Evolutionary conservation across 352 stramenopile species (phyloP), one percentile per base, ranked within the genome.

Genomic region (Phytophthora fragariaefolia): DNA sequence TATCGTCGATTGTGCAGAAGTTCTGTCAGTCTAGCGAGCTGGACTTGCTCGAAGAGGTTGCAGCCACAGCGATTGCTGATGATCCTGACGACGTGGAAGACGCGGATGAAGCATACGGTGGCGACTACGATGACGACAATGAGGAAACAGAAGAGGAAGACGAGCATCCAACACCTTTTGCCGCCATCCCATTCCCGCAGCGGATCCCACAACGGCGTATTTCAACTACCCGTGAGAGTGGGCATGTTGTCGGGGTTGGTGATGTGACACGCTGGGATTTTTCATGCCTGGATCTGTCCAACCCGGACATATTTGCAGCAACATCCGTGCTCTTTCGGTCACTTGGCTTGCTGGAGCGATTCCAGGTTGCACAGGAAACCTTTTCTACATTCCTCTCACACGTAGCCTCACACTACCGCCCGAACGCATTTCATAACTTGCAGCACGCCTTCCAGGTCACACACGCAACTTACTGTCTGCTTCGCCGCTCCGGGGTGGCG

Each of bases 401-500:
- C 13, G 81, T 93, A 6, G 70, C 75, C 6, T 82, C 68, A 4
- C 77, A 87, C 52, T 94, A 93, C 40, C 79, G 80, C 13, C 43
- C 79, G 28, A 91, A 90, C 56, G 70, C 86, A 13, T 94, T 87
- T 56, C 86, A 94, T 71, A 94, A 92, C 38, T 83, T 90, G 13
- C 77, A 92, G 63, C 86, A 94, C 48, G 86, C 66, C 8, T 88
- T 91, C 51, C 80, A 90, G 49, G 83, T 92, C 24, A 78, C 70
- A n/a, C 84, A 93, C 30, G 68, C 70, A 4, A 77, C 77, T 1
- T 87, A 84, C 49, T 83, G 73, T 18, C 68, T 88, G 47, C 61
- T 90, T 17, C 72, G 72, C 9, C 70, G 76, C 6, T 72, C 62
- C 28, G 73, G 66, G 68, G 71, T 72, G 56, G 67, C 65, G 20